Conservation (phyloP, 192 early-diverging fungal species). For the Funneliformis mosseae region DNA sequence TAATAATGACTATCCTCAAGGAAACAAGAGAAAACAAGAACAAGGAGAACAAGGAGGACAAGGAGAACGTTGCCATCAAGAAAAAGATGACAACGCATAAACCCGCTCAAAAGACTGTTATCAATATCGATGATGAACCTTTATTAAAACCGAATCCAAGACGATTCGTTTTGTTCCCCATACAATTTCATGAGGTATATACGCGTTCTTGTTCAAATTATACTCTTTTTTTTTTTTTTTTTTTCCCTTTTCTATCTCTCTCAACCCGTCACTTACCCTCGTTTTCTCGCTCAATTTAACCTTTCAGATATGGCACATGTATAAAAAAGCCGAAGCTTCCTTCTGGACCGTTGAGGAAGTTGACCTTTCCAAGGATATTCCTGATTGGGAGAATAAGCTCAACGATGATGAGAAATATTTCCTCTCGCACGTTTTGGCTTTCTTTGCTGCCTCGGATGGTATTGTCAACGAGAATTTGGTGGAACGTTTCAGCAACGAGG, state of each 20-base stretch:
- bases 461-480: conserved; percentile 97
- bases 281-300: not conserved
- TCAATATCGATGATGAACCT: conserved; percentile 40
- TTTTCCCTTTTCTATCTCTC: conserved; percentile 10
- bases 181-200: conserved; percentile 83
- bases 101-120: not conserved
- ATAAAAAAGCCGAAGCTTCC: conserved; percentile 97
- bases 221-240: conserved; percentile 25
- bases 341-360: conserved; percentile 98
- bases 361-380: conserved; percentile 88
- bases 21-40: too few relatives aligned
- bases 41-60: not conserved
- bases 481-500: conserved; percentile 86
- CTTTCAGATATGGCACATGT: conserved; percentile 89
- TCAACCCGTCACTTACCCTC: too few relatives aligned
- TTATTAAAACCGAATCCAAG: conserved; percentile 65
- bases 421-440: conserved; percentile 89
- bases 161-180: conserved; percentile 91
- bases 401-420: conserved; percentile 88
- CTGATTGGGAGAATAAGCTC: conserved; percentile 88
- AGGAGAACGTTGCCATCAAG: not conserved
- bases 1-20: too few relatives aligned
- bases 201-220: not conserved
- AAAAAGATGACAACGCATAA: not conserved
- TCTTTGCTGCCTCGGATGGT: conserved; percentile 95